phyloP scores from a whole-genome alignment of 768 basidiomycete species.

The Galerina sulciceps region DNA sequence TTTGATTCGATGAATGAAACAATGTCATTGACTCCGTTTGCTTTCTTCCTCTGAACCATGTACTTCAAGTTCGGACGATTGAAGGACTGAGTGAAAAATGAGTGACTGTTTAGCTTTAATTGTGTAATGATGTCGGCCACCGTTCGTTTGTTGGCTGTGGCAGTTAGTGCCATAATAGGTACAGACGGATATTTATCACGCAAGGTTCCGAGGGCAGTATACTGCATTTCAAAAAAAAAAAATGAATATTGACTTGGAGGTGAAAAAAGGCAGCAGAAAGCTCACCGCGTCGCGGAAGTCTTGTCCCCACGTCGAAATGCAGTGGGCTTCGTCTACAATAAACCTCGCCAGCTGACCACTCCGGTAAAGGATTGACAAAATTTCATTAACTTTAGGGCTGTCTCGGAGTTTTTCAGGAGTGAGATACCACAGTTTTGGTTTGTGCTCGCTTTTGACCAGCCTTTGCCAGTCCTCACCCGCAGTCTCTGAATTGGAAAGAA shows the following conservation, averaged over 20 bases:
- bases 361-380: constrained; percentile 62
- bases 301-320: constrained; percentile 93
- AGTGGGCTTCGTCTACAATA: constrained; percentile 96
- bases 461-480: constrained; percentile 41
- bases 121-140: constrained; percentile 78
- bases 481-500: constrained; percentile 68
- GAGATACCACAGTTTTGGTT: constrained; percentile 79
- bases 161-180: constrained; percentile 96
- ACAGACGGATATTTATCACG: constrained; percentile 76
- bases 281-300: constrained; percentile 86
- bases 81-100: constrained; percentile 80
- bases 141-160: constrained; percentile 84
- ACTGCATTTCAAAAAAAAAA: constrained; percentile 44
- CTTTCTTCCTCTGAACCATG: constrained; percentile 49
- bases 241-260: neutral
- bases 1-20: constrained; percentile 65
- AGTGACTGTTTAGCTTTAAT: constrained; percentile 62
- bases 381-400: constrained; percentile 55
- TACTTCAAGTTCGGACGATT: constrained; percentile 94
- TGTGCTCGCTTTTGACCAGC: constrained; percentile 46
- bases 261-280: neutral
- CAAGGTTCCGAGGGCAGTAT: constrained; percentile 66
- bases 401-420: constrained; percentile 89
- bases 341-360: constrained; percentile 76
- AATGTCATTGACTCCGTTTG: constrained; percentile 61